phyloP scores from a whole-genome alignment of 1,284 basidiomycete genomes.

The Anthracocystis panici-leucophaei region DNA sequence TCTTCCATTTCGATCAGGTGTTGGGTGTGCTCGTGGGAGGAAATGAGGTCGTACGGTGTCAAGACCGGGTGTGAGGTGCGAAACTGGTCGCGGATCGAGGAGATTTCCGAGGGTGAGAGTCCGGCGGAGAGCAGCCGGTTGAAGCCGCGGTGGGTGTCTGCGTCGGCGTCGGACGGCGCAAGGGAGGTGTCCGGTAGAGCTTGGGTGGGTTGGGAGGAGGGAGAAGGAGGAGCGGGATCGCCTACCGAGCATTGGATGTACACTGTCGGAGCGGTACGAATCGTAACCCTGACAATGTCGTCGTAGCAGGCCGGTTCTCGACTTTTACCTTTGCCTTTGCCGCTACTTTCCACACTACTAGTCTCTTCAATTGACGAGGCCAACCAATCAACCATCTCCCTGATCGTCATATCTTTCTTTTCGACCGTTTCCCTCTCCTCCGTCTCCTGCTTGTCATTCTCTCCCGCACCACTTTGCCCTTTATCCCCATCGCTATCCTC shows the following conservation, averaged over 20 bases:
- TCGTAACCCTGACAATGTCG: constrained; percentile 18
- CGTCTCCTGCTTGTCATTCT: background rate
- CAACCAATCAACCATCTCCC: constrained; percentile 29
- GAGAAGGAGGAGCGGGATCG: constrained; percentile 9
- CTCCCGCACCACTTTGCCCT: background rate
- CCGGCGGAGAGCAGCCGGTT: constrained; percentile 41
- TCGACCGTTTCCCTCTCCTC: constrained; percentile 13
- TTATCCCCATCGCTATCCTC: constrained; percentile 5
- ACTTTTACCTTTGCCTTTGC: constrained; percentile 35
- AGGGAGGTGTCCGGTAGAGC: background rate
- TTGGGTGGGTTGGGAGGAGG: background rate
- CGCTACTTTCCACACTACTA: background rate
- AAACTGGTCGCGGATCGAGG: constrained; percentile 34
- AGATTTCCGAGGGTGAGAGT: constrained; percentile 28
- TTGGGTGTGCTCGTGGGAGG: constrained; percentile 24
- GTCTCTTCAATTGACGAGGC: background rate
- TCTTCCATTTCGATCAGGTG: constrained; percentile 49
- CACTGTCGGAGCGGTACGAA: constrained; percentile 32
- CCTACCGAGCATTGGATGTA: constrained; percentile 54
- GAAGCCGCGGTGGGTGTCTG: constrained; percentile 35
- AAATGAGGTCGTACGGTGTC: constrained; percentile 29
- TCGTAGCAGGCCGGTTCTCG: constrained; percentile 26
- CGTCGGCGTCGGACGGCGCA: background rate
- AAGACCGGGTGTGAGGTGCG: constrained; percentile 29
- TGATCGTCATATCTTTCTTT: constrained; percentile 20